phyloP scores from a whole-genome alignment of 2,329 filamentous ascomycete genomes.

The Shiraia sp. region DNA sequence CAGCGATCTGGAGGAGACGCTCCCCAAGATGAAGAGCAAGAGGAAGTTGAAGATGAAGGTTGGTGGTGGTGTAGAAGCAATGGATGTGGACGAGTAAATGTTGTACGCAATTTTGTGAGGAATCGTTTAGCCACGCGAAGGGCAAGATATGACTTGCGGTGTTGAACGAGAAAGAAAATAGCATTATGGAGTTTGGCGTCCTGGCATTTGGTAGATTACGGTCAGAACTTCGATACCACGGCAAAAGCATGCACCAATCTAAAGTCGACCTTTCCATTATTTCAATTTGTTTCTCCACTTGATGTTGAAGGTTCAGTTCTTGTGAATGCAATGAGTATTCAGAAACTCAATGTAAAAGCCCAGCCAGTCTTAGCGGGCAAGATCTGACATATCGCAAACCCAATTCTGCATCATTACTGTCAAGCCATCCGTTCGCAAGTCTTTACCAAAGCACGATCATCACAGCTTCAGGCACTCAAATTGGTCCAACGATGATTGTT shows the following conservation, averaged over 20 bases:
- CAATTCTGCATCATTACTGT: too few relatives aligned
- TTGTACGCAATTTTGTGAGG: neutral
- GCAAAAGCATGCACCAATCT: conserved; percentile 20
- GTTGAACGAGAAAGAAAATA: neutral
- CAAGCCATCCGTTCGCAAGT: too few relatives aligned
- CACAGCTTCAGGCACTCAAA: too few relatives aligned
- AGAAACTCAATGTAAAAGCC: too few relatives aligned
- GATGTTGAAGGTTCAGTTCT: too few relatives aligned
- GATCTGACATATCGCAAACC: too few relatives aligned
- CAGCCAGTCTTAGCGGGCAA: too few relatives aligned
- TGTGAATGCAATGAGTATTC: too few relatives aligned
- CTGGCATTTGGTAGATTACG: conserved; percentile 20
- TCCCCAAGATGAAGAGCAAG: conserved; percentile 50
- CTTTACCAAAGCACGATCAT: too few relatives aligned
- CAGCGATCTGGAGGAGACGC: conserved; percentile 40
- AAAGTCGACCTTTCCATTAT: neutral
- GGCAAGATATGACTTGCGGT: neutral
- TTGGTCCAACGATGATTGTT: too few relatives aligned
- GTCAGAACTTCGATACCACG: conserved; percentile 34
- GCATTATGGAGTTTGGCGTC: conserved; percentile 30
- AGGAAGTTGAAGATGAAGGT: conserved; percentile 52
- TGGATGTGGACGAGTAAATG: conserved; percentile 51
- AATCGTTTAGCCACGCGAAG: too few relatives aligned
- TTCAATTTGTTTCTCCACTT: neutral
- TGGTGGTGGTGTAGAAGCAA: conserved; percentile 51